Evolutionary conservation across 169 alveolate genomes (phyloP).

Genomic region (Neospora caninum): DNA sequence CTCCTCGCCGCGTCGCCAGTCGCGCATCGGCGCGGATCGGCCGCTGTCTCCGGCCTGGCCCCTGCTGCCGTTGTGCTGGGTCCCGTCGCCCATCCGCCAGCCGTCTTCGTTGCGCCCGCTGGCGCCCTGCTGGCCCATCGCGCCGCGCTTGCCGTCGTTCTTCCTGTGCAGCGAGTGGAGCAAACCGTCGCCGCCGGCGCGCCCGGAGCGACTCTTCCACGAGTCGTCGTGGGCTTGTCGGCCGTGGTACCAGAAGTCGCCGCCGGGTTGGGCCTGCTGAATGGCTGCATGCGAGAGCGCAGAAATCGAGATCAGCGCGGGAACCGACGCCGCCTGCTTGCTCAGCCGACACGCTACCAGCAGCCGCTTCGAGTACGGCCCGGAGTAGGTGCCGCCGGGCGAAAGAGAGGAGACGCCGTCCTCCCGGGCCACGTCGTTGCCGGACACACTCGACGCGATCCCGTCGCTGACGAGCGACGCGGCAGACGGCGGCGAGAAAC

Average conservation of each 20-base stretch:
- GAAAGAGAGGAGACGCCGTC: neutral
- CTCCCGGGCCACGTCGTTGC: neutral
- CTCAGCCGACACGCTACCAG: slow-evolving; percentile 30
- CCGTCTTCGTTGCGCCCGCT: slow-evolving; percentile 17
- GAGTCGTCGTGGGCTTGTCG: slow-evolving; percentile 5
- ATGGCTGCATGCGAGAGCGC: neutral
- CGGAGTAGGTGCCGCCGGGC: neutral
- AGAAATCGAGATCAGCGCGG: slow-evolving; percentile 9
- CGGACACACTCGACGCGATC: neutral
- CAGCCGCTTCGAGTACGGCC: slow-evolving; percentile 25
- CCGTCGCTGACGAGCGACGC: neutral
- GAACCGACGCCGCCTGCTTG: slow-evolving; percentile 12
- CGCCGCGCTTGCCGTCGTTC: neutral
- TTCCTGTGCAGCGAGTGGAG: neutral
- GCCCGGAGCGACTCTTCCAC: slow-evolving; percentile 11
- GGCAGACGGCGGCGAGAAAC: neutral
- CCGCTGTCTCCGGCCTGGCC: neutral
- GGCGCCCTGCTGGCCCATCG: neutral
- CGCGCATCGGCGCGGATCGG: neutral
- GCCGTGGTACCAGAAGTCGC: neutral
- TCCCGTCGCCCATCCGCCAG: neutral
- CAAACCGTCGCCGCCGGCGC: slow-evolving; percentile 1
- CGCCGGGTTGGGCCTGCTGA: neutral
- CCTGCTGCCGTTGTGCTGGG: neutral
- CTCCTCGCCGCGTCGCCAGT: slow-evolving; percentile 41